Evolutionary conservation across 1,284 basidiomycete species (phyloP).

Genomic region (Ustilago lituana): DNA sequence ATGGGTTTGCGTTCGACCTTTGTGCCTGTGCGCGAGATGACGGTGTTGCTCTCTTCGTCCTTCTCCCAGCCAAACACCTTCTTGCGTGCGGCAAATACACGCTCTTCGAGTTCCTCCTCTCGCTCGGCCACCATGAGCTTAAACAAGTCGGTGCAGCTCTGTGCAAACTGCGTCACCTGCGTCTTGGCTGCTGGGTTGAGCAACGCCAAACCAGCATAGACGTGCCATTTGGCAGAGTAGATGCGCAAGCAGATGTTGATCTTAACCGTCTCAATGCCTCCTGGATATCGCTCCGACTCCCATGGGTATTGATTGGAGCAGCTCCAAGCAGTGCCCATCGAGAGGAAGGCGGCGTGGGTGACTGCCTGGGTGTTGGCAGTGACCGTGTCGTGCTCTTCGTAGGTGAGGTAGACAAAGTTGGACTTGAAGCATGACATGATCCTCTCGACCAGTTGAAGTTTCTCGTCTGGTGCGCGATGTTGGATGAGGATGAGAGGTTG

Average conservation of each 20-base stretch:
- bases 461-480: slow-evolving; percentile 81
- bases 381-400: slow-evolving; percentile 94
- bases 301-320: slow-evolving; percentile 84
- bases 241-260: slow-evolving; percentile 91
- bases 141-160: slow-evolving; percentile 86
- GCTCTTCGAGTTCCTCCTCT: slow-evolving; percentile 71
- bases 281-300: slow-evolving; percentile 90
- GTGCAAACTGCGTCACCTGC: slow-evolving; percentile 88
- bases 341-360: slow-evolving; percentile 95
- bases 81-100: slow-evolving; percentile 80
- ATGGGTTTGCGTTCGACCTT: slow-evolving; percentile 73
- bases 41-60: slow-evolving; percentile 52
- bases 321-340: slow-evolving; percentile 97
- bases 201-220: slow-evolving; percentile 96
- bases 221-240: slow-evolving; percentile 97
- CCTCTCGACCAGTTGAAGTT: slow-evolving; percentile 81
- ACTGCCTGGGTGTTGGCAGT: slow-evolving; percentile 99
- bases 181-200: slow-evolving; percentile 89
- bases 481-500: slow-evolving; percentile 94
- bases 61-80: slow-evolving; percentile 77
- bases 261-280: slow-evolving; percentile 98
- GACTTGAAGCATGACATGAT: slow-evolving; percentile 83
- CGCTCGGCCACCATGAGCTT: slow-evolving; percentile 92
- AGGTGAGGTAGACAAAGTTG: slow-evolving; percentile 87
- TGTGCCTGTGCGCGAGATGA: slow-evolving; percentile 44